Evolutionary conservation across 768 basidiomycete genomes (phyloP), one percentile per base, ranked within the genome.

Genomic region (Rhizopogon vulgaris): DNA sequence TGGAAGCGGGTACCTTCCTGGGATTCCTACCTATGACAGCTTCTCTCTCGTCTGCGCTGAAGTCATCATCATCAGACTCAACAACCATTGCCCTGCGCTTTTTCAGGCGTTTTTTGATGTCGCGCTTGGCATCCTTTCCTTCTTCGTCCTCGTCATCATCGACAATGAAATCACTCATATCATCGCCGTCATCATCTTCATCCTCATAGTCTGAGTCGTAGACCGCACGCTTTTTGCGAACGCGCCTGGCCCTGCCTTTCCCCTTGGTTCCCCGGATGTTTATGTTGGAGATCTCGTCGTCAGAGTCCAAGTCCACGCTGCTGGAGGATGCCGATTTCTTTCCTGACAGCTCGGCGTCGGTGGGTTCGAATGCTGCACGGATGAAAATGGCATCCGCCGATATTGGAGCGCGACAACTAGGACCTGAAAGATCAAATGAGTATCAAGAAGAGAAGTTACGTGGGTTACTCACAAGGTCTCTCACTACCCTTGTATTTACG

Each of bases 351-450:
- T 79, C 76, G 15, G 66, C 66, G 37, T 80, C 76, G 6, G 76
- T 71, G 4, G 84, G 81, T 56, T 84, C 78, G 62, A 90, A 89
- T 0, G 82, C 83, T 1, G 61, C 61, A 7, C 79, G 78, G 4
- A 68, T 57, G 67, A 85, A 90, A 1, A 86, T 43, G 49, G 69
- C 74, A 11, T 75, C 67, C 9, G 62, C 60, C 30, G 64, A 71
- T 39, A 89, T 73, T 1, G 75, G 63, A 1, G 65, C 57, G 34
- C 86, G 81, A 59, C 87, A 90, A 40, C 75, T 64, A n/a, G 85
- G 85, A 57, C 83, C 82, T 75, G 59, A 5, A 51, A n/a, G 25
- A 14, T 22, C 38, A 48, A 32, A 38, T 49, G 18, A 51, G 40
- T 6, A 41, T n/a, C 17, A 41, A 7, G 9, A 17, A 7, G 30